These are phyloP conservation scores for Aspergillus amoenus DNA, from an alignment of 2,329 filamentous ascomycete species.

Conservation along the genomic window DNA sequence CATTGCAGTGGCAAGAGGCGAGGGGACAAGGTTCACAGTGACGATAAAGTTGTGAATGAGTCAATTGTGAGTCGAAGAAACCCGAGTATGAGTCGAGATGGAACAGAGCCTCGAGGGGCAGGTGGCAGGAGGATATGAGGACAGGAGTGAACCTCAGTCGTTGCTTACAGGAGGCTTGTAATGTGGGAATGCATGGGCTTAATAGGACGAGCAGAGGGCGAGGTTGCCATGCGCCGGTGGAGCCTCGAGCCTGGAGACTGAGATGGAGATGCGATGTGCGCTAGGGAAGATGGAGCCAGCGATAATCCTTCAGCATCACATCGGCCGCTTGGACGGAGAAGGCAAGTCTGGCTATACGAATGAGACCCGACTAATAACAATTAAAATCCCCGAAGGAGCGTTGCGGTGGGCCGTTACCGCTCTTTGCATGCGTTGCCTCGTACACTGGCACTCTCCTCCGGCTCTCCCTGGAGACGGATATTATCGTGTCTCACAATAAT, in stretches of 20 bases:
- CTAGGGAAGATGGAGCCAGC: slow-evolving; percentile 5
- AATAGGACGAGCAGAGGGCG: slow-evolving; percentile 5
- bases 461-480: not conserved
- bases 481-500: not conserved
- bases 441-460: too few species aligned
- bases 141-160: not conserved
- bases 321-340: not conserved
- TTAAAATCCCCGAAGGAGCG: slow-evolving; percentile 22
- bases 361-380: slow-evolving; percentile 13
- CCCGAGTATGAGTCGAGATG: not conserved
- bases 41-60: slow-evolving; percentile 2
- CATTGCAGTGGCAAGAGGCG: slow-evolving; percentile 20
- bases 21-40: slow-evolving; percentile 14
- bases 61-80: too few species aligned
- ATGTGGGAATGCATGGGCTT: slow-evolving; percentile 5
- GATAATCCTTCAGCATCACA: not conserved
- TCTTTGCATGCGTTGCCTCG: not conserved
- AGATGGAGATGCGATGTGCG: slow-evolving; percentile 2
- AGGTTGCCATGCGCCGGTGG: slow-evolving; percentile 19
- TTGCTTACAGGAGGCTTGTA: not conserved
- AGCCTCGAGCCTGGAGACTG: not conserved
- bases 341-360: slow-evolving; percentile 2
- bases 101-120: not conserved
- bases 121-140: not conserved
- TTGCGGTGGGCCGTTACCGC: slow-evolving; percentile 12